These are phyloP conservation scores for Suillus subluteus DNA, from an alignment of 768 basidiomycete species.

Conservation along the genomic window DNA sequence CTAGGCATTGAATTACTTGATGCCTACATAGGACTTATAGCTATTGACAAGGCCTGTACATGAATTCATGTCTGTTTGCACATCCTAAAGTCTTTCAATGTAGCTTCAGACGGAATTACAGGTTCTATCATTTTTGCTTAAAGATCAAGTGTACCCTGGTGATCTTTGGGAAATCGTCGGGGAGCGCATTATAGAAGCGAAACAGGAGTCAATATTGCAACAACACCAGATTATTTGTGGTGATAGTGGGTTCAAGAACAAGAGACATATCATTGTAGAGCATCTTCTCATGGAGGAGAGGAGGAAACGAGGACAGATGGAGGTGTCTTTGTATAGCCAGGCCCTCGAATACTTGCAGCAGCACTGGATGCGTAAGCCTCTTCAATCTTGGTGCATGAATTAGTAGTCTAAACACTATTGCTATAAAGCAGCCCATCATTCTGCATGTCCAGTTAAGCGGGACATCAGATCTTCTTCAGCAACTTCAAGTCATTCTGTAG, in stretches of 20 bases:
- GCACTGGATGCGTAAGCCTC: not conserved
- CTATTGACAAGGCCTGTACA: not conserved
- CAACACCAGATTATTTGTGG: too few relatives aligned
- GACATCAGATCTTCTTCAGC: too few relatives aligned
- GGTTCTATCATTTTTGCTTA: not conserved
- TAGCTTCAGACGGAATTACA: not conserved
- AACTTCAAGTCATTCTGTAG: too few relatives aligned
- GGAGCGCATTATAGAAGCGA: not conserved
- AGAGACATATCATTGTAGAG: not conserved
- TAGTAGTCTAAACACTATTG: too few relatives aligned
- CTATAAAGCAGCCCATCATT: too few relatives aligned
- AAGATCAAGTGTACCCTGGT: not conserved
- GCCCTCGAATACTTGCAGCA: not conserved
- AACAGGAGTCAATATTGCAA: not conserved
- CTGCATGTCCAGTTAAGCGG: too few relatives aligned
- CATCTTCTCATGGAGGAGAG: not conserved
- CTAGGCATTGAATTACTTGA: not conserved
- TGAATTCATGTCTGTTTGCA: not conserved
- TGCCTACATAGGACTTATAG: not conserved
- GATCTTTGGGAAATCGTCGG: not conserved
- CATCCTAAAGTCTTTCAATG: not conserved
- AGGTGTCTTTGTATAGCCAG: not conserved
- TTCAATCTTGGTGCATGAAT: too few relatives aligned
- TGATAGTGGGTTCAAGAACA: too few relatives aligned
- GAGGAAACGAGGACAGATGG: not conserved